Conservation (phyloP, 2,329 filamentous ascomycete genomes). For the Trichophyton simii region DNA sequence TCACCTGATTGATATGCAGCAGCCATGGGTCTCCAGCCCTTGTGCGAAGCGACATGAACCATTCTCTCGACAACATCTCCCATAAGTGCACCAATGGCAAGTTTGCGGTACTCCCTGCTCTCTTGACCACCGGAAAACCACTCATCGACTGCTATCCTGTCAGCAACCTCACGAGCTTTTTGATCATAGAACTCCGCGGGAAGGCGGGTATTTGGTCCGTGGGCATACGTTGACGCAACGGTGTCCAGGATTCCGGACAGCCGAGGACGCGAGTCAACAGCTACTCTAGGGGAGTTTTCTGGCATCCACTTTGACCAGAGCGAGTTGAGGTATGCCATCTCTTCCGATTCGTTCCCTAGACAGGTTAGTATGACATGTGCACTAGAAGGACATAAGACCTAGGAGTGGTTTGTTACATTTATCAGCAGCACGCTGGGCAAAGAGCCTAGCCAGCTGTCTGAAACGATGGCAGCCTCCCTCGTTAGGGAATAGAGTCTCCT, state of each 20-base stretch:
- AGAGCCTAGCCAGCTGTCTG: slow-evolving; percentile 54
- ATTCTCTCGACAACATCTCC: slow-evolving; percentile 72
- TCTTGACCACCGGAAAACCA: slow-evolving; percentile 86
- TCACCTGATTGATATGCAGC: slow-evolving; percentile 38
- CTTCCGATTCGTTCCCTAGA: slow-evolving; percentile 53
- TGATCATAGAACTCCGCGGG: slow-evolving; percentile 79
- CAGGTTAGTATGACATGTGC: slow-evolving; percentile 1
- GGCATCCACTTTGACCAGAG: slow-evolving; percentile 80
- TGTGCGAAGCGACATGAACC: slow-evolving; percentile 51
- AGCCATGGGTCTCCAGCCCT: slow-evolving; percentile 42
- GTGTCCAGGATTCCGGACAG: slow-evolving; percentile 90
- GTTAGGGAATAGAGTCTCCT: slow-evolving; percentile 73
- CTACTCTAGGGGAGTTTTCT: slow-evolving; percentile 51
- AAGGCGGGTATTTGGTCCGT: slow-evolving; percentile 64
- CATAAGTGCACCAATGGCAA: slow-evolving; percentile 75
- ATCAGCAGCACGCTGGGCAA: slow-evolving; percentile 57
- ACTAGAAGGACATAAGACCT: not conserved
- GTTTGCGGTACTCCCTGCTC: slow-evolving; percentile 69
- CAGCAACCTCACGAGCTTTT: slow-evolving; percentile 55
- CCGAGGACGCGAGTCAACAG: slow-evolving; percentile 71
- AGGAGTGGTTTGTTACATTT: slow-evolving; percentile 39
- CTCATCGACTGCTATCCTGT: slow-evolving; percentile 68
- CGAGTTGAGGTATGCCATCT: slow-evolving; percentile 73
- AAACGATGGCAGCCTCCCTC: slow-evolving; percentile 62
- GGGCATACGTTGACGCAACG: slow-evolving; percentile 75